These are phyloP conservation scores for Mycena rebaudengoi DNA, from an alignment of 768 basidiomycete species.

Conservation along the genomic window DNA sequence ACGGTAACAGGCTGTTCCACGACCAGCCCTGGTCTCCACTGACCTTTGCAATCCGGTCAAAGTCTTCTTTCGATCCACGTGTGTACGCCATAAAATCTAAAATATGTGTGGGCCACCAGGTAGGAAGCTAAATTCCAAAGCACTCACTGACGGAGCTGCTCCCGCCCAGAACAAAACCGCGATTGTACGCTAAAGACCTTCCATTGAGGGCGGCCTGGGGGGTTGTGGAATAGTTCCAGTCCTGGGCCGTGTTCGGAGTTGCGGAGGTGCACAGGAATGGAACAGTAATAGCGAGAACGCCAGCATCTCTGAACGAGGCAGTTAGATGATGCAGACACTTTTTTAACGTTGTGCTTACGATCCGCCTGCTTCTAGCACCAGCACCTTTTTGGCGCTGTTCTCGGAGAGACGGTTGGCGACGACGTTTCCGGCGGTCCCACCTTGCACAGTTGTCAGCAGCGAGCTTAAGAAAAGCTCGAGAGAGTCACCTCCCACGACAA, in stretches of 20 bases:
- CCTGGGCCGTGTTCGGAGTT: conserved; percentile 12
- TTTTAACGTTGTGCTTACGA: conserved; percentile 23
- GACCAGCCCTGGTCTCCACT: conserved; percentile 31
- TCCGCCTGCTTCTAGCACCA: conserved; percentile 42
- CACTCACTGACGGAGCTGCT: conserved; percentile 35
- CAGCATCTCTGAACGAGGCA: not conserved
- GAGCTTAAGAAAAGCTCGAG: not conserved
- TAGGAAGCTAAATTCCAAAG: not conserved
- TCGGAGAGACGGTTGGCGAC: conserved; percentile 44
- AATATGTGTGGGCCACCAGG: not conserved
- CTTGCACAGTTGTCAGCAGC: conserved; percentile 14
- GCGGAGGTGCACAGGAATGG: conserved; percentile 4
- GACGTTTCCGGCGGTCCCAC: conserved; percentile 41
- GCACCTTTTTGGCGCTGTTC: conserved; percentile 37
- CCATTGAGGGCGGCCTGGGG: conserved; percentile 33
- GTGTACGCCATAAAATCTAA: conserved; percentile 28
- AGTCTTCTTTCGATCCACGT: conserved; percentile 29
- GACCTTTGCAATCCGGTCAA: conserved; percentile 25
- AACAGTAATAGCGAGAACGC: not conserved
- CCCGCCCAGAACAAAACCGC: conserved; percentile 39
- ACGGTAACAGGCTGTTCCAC: conserved; percentile 29
- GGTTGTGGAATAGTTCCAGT: conserved; percentile 42
- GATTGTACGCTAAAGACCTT: conserved; percentile 31
- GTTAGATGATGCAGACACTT: not conserved
- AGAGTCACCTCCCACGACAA: conserved; percentile 41